Base-by-base conservation (phyloP, 2,329 filamentous ascomycete species). In the Ambrosiella xylebori region DNA sequence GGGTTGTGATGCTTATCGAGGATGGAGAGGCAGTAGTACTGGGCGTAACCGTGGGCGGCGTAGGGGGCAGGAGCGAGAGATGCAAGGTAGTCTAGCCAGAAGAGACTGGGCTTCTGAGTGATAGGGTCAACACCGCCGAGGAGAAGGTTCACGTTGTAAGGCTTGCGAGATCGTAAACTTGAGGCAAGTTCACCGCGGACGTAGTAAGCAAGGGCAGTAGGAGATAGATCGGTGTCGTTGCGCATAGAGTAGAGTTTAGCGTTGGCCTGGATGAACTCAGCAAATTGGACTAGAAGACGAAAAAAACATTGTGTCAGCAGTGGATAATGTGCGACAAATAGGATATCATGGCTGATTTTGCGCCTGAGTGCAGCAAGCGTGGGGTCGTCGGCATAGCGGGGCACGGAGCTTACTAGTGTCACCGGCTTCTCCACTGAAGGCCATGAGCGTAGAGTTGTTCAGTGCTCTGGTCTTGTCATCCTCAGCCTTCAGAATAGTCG, bases 1-100 rank as follows among this genome's bases (percentile, higher is more conserved):
- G 93, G 91, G 68, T 96, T 87, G 71, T 98, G 93, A 71, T 98
- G 93, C 77, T 98, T 98, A 75, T 98, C 93, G 56, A 98, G 82
- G 65, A 95, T 94, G 6, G 88, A 94, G 61, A 98, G 79, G 71
- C 93, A 98, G 78, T 98, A 98, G 62, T 83, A 89, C 85, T 98
- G 93, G 65, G 93, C 93, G 73, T 98, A 98, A 65, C 93, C 93
- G 66, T 98, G 94, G 61, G 93, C 93, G 54, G 93, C 94, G 69
- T 98, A 98, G 58, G 93, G 93, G 53, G 98, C 76, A 38, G 86
- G 80, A 3, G 89, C 91, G 68, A 90, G 74, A 62, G 90, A 84
- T 63, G 91, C 93, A 67, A 98, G 81, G 73, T 97, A 97, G 70
- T 98, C 91, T 66, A 96, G 79, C 93, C 93, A 98, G 79, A 95